phyloP scores from a whole-genome alignment of 352 stramenopile species.

The Pseudoperonospora humuli region DNA sequence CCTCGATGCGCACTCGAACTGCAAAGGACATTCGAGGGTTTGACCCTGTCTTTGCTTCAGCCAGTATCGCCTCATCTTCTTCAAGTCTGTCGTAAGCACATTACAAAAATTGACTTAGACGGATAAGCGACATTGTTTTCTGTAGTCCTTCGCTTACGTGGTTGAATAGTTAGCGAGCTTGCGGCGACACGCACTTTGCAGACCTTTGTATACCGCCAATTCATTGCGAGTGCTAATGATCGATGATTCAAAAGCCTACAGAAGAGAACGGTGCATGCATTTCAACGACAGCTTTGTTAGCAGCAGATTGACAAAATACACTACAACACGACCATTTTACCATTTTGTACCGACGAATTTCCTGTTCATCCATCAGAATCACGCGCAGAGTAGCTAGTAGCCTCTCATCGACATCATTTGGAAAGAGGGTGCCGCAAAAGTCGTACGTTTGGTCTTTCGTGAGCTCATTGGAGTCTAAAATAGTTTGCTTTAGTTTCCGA shows the following conservation, averaged over 20 bases:
- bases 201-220: constrained; percentile 43
- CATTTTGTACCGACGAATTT: constrained; percentile 41
- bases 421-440: constrained; percentile 54
- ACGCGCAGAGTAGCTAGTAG: constrained; percentile 52
- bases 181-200: constrained; percentile 32
- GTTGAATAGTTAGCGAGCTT: constrained; percentile 41
- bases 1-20: constrained; percentile 37
- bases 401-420: constrained; percentile 43
- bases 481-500: constrained; percentile 45
- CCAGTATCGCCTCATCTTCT: constrained; percentile 31
- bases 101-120: background rate
- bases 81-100: constrained; percentile 23
- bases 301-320: background rate
- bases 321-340: constrained; percentile 8
- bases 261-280: background rate
- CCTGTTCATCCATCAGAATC: constrained; percentile 46
- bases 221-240: constrained; percentile 46
- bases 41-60: constrained; percentile 11
- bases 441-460: constrained; percentile 62
- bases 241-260: constrained; percentile 32
- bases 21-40: constrained; percentile 25
- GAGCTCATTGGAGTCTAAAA: constrained; percentile 52
- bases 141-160: constrained; percentile 26
- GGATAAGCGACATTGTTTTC: background rate
- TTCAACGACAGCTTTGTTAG: background rate